Evolutionary conservation across 148 eudicot genomes (phyloP), one percentile per base, ranked within the genome.

Genomic region (Rhododendron griersonianum): DNA sequence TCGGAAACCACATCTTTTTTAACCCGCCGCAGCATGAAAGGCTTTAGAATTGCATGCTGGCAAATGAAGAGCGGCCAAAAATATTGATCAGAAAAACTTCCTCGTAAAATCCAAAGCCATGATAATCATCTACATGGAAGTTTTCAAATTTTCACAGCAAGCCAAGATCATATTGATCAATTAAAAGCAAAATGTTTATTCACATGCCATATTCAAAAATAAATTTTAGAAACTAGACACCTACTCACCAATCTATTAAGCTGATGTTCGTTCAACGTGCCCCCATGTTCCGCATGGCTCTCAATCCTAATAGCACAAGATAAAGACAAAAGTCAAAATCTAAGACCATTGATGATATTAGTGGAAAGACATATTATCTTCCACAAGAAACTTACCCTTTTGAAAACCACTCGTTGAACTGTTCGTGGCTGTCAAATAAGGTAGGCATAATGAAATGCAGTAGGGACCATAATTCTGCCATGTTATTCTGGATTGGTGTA

Each of bases 391-490:
- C 85, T 48, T 95, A 97, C 99, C 99, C 99, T 91, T 97, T 97
- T 65, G 99, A 97, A 86, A 97, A 97, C 99, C 99, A 97, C 89
- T 97, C 98, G 84, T 97, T 97, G 85, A 97, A 97, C 86, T 95
- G 98, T 83, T 97, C 99, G 80, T 97, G 99, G 89, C 99, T 97
- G 90, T 97, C 99, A 87, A 97, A 97, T 61, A 97, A 89, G 33
- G 99, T 97, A 74, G 99, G 99, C 99, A 97, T 97, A 83, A 97
- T 97, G 84, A 97, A 97, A 91, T 97, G 99, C 15, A 97, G 89
- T 83, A 97, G 96, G 50, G 99, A 93, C 99, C 99, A 97, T 87
- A 97, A 90, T 86, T 97, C 99, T 87, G 99, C 99, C 99, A 97
- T 97, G 92, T 97, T 97, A 88, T 97, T 97, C 88, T 97, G 99